Base-by-base conservation (phyloP, 2,329 filamentous ascomycete species). In the Diaporthe citriasiana region DNA sequence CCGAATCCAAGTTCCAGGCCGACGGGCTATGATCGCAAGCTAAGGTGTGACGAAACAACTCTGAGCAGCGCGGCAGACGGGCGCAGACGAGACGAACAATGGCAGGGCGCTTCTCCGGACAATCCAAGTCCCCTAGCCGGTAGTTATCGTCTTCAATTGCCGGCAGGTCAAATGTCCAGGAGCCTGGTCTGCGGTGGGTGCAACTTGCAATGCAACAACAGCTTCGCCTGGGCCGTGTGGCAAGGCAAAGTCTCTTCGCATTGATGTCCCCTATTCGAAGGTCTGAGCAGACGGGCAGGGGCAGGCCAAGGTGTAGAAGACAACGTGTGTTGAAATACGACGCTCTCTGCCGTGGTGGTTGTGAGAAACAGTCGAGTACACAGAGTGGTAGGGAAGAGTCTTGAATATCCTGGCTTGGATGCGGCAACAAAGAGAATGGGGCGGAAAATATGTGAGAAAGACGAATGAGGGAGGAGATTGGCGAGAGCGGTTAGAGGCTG, bases 401-500 rank as follows among this genome's bases (percentile, higher is more conserved):
- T 27, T 38, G 45, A 66, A 51, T 27, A 38, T 53, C 50, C 10
- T 19, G 57, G n/a, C 13, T 13, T 42, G 35, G 38, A 25, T 12
- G 35, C 8, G 19, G 47, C n/a, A 35, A 63, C 35, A 55, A 63
- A 35, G 45, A 33, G 59, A 55, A 63, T 50, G 50, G 57, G 56
- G 30, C 35, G 38, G 47, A 13, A 53, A 60, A 53, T 55, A 42
- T 30, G 69, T 42, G 27, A 63, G 35, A 22, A 55, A 71, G 70
- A 71, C 70, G 35, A 71, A 71, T 53, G 70, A 55, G 70, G 70
- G 56, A 71, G 45, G 50, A 71, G 69, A 63, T 63, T 71, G 69
- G 69, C 69, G 47, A 71, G 69, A 51, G 56, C 55, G 69, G 69
- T 66, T 66, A 66, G 69, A 50, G 70, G 56, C 47, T 71, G 56